Conservation (phyloP, 306 rosid species). For the Lathyrus oleraceus region DNA sequence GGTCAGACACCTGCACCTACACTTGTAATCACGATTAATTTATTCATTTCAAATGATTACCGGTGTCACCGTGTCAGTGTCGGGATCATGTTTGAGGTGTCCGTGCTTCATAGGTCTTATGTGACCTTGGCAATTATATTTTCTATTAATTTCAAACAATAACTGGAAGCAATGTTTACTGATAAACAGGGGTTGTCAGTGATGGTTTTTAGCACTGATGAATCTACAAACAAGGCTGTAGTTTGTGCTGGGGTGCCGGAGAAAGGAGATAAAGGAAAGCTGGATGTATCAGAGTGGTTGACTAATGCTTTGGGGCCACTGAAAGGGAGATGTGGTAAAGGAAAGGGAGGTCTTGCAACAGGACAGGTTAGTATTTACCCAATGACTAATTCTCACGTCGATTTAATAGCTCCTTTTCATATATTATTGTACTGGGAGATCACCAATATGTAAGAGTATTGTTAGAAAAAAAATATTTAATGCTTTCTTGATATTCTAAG, state of each 20-base stretch:
- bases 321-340: slow-evolving; percentile 89
- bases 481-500: background rate
- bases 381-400: background rate
- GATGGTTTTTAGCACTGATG: slow-evolving; percentile 91
- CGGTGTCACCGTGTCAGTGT: too few species aligned
- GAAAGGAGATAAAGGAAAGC: slow-evolving; percentile 55
- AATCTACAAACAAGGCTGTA: slow-evolving; percentile 80
- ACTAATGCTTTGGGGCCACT: slow-evolving; percentile 75
- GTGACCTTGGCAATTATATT: background rate
- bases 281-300: slow-evolving; percentile 94
- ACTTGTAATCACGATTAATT: too few species aligned
- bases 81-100: too few species aligned
- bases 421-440: background rate
- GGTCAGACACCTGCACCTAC: too few species aligned
- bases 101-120: too few species aligned
- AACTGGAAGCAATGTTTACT: slow-evolving; percentile 34
- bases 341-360: slow-evolving; percentile 91
- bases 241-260: slow-evolving; percentile 96
- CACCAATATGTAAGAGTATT: background rate
- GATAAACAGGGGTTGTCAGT: slow-evolving; percentile 75
- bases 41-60: too few species aligned
- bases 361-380: slow-evolving; percentile 78
- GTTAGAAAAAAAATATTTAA: background rate
- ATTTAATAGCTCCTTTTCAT: background rate
- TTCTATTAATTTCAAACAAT: slow-evolving; percentile 23